Conservation (phyloP, 352 stramenopile species). For the Blastocystis sp. region DNA sequence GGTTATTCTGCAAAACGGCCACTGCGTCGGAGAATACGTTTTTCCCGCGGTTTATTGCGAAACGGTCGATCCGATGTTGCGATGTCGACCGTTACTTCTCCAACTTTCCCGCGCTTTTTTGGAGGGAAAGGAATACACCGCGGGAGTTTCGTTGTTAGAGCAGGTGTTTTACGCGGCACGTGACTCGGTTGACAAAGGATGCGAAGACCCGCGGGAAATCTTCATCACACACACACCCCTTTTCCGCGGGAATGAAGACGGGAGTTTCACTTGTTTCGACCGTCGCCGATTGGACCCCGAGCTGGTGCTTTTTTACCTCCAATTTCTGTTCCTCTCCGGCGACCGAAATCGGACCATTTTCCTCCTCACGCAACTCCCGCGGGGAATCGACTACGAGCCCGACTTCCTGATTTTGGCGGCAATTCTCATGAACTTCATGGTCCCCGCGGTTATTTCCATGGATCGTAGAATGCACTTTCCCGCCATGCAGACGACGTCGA, state of each 20-base stretch:
- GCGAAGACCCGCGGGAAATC: not conserved
- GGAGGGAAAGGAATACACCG: not conserved
- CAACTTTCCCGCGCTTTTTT: not conserved
- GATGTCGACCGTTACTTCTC: not conserved
- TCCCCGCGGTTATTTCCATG: too few relatives aligned
- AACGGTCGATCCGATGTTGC: not conserved
- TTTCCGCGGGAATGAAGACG: not conserved
- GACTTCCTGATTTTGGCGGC: conserved; percentile 13
- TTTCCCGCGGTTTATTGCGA: not conserved
- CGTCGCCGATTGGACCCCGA: not conserved
- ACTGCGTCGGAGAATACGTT: not conserved
- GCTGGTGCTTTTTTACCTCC: not conserved
- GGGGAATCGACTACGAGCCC: not conserved
- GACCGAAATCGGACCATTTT: not conserved
- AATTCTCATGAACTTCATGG: not conserved
- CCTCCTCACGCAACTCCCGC: not conserved
- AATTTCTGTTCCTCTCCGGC: conserved; percentile 15
- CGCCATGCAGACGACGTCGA: too few relatives aligned
- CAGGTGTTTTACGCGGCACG: not conserved
- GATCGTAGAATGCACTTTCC: too few relatives aligned
- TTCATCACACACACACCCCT: not conserved
- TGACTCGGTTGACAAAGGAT: not conserved
- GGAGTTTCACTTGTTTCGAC: too few relatives aligned
- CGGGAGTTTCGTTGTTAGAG: not conserved
- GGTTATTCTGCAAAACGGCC: not conserved